A percentile compares a stretch with the other conserved stretches of the same genome.
Evolutionary conservation across 2,329 filamentous ascomycete species (phyloP).

Genomic region (Colletotrichum trifolii): DNA sequence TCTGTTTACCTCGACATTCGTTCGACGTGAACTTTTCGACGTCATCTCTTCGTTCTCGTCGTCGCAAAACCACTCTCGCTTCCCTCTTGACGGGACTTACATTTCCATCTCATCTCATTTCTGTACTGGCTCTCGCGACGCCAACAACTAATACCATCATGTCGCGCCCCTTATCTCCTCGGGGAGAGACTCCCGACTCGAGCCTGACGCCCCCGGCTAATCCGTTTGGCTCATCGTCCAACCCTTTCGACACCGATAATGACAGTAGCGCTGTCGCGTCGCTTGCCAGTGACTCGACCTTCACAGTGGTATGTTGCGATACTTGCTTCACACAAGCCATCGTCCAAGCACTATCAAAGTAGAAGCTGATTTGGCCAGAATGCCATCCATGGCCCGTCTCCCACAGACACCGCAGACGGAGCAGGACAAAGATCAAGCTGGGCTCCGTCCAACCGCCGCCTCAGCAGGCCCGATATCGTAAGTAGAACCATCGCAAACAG

Average conservation of each 20-base stretch:
- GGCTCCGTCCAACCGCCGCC: slow-evolving; percentile 25
- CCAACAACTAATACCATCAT: slow-evolving; percentile 22
- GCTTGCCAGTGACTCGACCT: slow-evolving; percentile 37
- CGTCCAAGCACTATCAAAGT: not conserved
- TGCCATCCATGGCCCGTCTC: slow-evolving; percentile 13
- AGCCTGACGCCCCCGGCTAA: slow-evolving; percentile 31
- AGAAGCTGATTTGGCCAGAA: slow-evolving; percentile 24
- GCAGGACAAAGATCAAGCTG: slow-evolving; percentile 29
- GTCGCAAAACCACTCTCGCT: not conserved
- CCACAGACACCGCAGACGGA: slow-evolving; percentile 4
- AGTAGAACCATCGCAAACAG: not conserved
- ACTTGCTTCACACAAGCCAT: not conserved
- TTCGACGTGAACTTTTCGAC: not conserved
- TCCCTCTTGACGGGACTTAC: not conserved
- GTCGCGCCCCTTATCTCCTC: slow-evolving; percentile 30
- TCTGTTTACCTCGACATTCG: not conserved
- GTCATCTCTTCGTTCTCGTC: not conserved
- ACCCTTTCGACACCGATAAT: slow-evolving; percentile 38
- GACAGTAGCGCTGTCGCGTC: slow-evolving; percentile 34
- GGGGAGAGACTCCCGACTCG: slow-evolving; percentile 20
- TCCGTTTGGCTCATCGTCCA: slow-evolving; percentile 27
- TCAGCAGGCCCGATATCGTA: slow-evolving; percentile 37
- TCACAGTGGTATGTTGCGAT: slow-evolving; percentile 33
- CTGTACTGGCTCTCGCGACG: not conserved
- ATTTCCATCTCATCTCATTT: not conserved